Percentiles rank a stretch among this genome's conserved stretches.
phyloP scores from a whole-genome alignment of 768 basidiomycete genomes.

The Amanita thiersii region DNA sequence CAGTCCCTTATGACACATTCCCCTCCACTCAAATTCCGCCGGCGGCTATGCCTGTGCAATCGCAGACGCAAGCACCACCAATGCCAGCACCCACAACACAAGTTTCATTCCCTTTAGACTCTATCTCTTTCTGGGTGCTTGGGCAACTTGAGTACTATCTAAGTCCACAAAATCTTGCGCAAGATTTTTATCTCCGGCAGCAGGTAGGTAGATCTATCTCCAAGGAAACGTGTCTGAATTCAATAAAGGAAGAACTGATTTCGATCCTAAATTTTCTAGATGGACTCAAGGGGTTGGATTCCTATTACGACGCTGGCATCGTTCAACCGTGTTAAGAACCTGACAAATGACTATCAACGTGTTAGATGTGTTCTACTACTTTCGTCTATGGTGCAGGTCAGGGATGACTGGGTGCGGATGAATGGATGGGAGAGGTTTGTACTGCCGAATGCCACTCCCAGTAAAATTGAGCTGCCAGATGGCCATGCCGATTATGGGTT shows the following conservation, averaged over 20 bases:
- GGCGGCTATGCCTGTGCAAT: constrained; percentile 17
- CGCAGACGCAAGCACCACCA: constrained; percentile 19
- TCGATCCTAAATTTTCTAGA: constrained; percentile 45
- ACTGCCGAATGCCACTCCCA: constrained; percentile 51
- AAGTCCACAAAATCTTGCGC: constrained; percentile 83
- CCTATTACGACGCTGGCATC: constrained; percentile 73
- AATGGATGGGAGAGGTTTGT: constrained; percentile 56
- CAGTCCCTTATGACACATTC: constrained; percentile 10
- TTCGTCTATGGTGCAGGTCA: constrained; percentile 68
- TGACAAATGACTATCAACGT: constrained; percentile 51
- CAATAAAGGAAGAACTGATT: not conserved
- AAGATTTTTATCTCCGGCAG: constrained; percentile 76
- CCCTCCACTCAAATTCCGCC: constrained; percentile 15
- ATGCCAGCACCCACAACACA: constrained; percentile 39
- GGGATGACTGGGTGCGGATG: constrained; percentile 60
- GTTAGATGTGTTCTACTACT: constrained; percentile 64
- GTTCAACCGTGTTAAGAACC: constrained; percentile 72
- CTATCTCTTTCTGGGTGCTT: constrained; percentile 60
- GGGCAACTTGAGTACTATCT: constrained; percentile 90
- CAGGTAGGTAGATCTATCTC: constrained; percentile 40
- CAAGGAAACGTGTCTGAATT: constrained; percentile 2
- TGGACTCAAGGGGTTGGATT: constrained; percentile 89
- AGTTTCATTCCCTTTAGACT: constrained; percentile 53
- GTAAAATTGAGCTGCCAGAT: constrained; percentile 27
- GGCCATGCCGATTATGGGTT: not conserved